phyloP scores from a whole-genome alignment of 1,284 basidiomycete species.

The Cronartium quercuum region DNA sequence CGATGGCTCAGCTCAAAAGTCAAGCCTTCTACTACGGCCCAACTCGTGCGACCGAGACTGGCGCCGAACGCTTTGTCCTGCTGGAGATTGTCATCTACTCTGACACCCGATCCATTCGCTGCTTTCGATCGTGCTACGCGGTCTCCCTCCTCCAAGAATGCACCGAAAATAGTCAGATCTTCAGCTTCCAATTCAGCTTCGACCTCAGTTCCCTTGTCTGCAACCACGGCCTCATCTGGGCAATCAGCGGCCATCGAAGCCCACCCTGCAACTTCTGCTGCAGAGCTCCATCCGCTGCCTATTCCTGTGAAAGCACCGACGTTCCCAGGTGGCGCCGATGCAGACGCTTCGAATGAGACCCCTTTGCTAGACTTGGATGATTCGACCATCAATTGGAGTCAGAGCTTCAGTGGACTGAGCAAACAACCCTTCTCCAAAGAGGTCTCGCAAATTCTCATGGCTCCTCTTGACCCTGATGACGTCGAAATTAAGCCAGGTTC shows the following conservation, averaged over 20 bases:
- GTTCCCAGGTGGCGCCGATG: background rate
- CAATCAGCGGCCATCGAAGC: constrained; percentile 30
- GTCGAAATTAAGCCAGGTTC: constrained; percentile 82
- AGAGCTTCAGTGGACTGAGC: constrained; percentile 76
- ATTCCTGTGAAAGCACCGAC: background rate
- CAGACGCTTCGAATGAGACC: constrained; percentile 26
- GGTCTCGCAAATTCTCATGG: constrained; percentile 64
- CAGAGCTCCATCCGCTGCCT: constrained; percentile 29
- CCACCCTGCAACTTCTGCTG: constrained; percentile 28
- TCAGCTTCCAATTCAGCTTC: constrained; percentile 9
- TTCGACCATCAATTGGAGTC: constrained; percentile 63
- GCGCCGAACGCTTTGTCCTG: too few relatives aligned
- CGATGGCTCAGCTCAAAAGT: too few relatives aligned
- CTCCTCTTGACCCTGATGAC: constrained; percentile 68
- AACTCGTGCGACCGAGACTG: too few relatives aligned
- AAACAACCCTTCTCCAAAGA: constrained; percentile 71
- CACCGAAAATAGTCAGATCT: background rate
- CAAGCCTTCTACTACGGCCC: too few relatives aligned
- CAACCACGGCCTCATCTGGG: constrained; percentile 23
- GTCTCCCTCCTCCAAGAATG: background rate
- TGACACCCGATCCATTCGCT: constrained; percentile 13
- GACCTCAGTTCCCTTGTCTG: constrained; percentile 15
- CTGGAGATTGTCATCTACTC: background rate
- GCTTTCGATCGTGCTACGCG: constrained; percentile 21
- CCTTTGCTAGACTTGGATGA: constrained; percentile 5